Evolutionary conservation across 352 stramenopile species (phyloP).

Genomic region (Phytophthora podocarpi): DNA sequence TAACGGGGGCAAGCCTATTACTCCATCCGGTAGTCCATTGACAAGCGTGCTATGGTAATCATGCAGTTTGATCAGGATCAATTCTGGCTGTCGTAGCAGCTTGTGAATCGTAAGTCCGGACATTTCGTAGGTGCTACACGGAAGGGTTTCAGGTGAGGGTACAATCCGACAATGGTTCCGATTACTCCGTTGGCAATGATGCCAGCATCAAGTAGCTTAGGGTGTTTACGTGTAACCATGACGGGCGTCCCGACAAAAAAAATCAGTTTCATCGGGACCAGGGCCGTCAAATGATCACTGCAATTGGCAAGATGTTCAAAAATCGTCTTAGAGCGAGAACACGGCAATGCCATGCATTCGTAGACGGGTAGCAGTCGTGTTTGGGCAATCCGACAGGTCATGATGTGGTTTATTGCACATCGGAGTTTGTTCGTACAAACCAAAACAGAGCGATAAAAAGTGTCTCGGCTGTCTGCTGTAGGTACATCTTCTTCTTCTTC

Average conservation of each 20-base stretch:
- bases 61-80: constrained; percentile 15
- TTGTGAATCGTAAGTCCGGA: neutral
- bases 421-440: constrained; percentile 23
- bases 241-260: constrained; percentile 28
- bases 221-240: constrained; percentile 17
- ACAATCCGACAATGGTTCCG: constrained; percentile 14
- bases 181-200: constrained; percentile 21
- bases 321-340: neutral
- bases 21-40: constrained; percentile 2
- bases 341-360: neutral
- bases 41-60: neutral
- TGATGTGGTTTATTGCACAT: constrained; percentile 11
- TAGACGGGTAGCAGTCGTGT: neutral
- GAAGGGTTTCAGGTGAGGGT: neutral
- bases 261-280: constrained; percentile 12
- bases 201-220: neutral
- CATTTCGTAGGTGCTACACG: neutral
- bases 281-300: constrained; percentile 9
- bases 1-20: constrained; percentile 10
- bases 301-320: neutral
- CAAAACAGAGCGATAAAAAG: constrained; percentile 14
- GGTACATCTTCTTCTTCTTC: too few relatives aligned
- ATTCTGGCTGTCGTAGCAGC: neutral
- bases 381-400: constrained; percentile 7
- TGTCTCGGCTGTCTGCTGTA: neutral